phyloP scores from a whole-genome alignment of 2,329 filamentous ascomycete species.

The Rhinocladiella similis region DNA sequence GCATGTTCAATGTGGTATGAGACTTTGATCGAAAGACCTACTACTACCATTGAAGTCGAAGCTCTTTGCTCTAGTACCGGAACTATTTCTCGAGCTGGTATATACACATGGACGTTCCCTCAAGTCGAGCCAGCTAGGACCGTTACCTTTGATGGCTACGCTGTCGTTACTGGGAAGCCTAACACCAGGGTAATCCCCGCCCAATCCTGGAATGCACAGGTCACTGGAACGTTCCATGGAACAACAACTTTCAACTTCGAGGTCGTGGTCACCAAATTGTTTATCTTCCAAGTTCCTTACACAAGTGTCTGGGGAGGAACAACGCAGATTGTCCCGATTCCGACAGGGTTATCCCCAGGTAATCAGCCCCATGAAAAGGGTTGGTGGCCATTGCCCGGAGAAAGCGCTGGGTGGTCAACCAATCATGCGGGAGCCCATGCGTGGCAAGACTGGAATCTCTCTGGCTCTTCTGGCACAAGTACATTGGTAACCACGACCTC shows the following conservation, averaged over 20 bases:
- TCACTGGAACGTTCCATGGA: slow-evolving; percentile 10
- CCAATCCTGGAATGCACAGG: slow-evolving; percentile 13
- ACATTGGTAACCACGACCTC: too few relatives aligned
- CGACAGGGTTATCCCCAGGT: background rate
- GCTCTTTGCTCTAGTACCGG: slow-evolving; percentile 14
- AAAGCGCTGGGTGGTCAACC: background rate
- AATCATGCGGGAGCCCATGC: too few relatives aligned
- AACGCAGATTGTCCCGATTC: background rate
- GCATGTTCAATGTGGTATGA: slow-evolving; percentile 11
- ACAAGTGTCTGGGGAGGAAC: background rate
- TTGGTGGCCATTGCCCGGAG: slow-evolving; percentile 13
- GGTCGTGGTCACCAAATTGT: slow-evolving; percentile 6
- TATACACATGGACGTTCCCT: slow-evolving; percentile 22
- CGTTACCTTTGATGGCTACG: slow-evolving; percentile 6
- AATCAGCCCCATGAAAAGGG: background rate
- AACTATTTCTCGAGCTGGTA: slow-evolving; percentile 6
- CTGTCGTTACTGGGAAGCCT: background rate
- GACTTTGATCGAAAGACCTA: slow-evolving; percentile 2
- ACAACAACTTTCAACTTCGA: slow-evolving; percentile 7
- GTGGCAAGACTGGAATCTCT: background rate
- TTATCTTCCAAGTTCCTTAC: slow-evolving; percentile 6
- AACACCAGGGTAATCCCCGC: slow-evolving; percentile 1
- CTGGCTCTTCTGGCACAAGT: too few relatives aligned
- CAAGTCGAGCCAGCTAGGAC: slow-evolving; percentile 11
- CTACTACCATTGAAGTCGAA: slow-evolving; percentile 4